Evolutionary conservation across 768 basidiomycete species (phyloP), one percentile per base, ranked within the genome.

Genomic region (Crassisporium funariophilum): DNA sequence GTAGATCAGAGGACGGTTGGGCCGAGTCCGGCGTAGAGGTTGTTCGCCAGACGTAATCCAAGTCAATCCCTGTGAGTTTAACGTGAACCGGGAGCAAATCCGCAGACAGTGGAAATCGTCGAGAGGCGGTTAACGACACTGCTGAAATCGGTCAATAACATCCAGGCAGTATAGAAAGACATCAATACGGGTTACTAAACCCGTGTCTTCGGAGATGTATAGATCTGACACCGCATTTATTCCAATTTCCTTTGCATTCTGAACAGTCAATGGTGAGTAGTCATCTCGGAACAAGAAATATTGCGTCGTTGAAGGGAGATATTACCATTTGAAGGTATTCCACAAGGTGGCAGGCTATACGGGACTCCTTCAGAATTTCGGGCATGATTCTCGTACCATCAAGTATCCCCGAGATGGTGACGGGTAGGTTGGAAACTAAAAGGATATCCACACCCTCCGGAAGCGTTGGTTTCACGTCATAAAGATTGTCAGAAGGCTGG

Each of bases 181-280:
- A 15, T 21, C 17, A 43, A 44, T 48, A 55, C 47, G 43, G 20
- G 52, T 53, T n/a, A 54, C 64, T 38, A 58, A 79, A 78, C 43
- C 65, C 72, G 77, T 23, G 67, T 60, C 76, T 35, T 68, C 61
- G 16, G 75, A 66, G 52, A 81, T 59, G 51, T 73, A 74, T 16
- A 76, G 55, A 48, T 74, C 67, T n/a, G 86, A 86, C 31, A 88
- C 67, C 38, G 67, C 70, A 47, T 74, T 74, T 42, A 89, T 65
- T 27, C 82, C 84, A 9, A 89, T 74, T 47, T 73, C 72, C 31
- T 58, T 52, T 15, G 79, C 69, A 61, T 90, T 88, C 87, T 90
- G 47, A 19, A 36, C 17, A 35, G 38, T 36, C 35, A 23, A 46
- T 40, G 45, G 36, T 44, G 31, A 35, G 34, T 37, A 31, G 36